Evolutionary conservation across 148 eudicot species (phyloP), one percentile per base, ranked within the genome.

Genomic region (Persicaria maculosa): DNA sequence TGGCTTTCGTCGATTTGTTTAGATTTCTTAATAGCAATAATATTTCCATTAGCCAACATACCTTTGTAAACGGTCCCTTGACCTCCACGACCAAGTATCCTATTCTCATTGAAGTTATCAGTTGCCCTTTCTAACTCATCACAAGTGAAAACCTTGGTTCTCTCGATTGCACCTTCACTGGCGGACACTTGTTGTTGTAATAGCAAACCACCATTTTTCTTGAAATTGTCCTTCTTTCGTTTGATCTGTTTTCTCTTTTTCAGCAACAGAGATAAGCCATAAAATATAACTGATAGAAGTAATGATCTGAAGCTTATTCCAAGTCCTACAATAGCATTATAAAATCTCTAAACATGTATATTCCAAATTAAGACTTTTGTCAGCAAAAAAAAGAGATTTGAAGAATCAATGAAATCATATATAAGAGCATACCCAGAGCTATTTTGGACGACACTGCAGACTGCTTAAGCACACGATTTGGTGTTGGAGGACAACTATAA

Each of bases 41-140:
- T 47, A 70, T 25, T 45, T 44, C 53, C 53, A 6, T 70, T 47
- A 46, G 52, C 14, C 72, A 70, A n/a, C 50, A 70, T 70, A 3
- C 72, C 72, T 47, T 70, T 70, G 53, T 70, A 70, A 16, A 70
- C 53, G 9, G 31, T 44, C 44, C 71, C 71, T 36, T 67, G 47
- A 44, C 71, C 71, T 44, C 46, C 71, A 5, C 19, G 44, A 3
- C 71, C 71, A 67, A 67, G 44, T 11, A 67, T 67, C 45, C 46
- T 36, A 6, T 67, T 44, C 19, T 67, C 71, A 11, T 44, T 67
- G 47, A 31, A 67, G 47, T 67, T 67, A 67, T 67, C 20, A 12
- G 71, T 67, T 12, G 71, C 46, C 47, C 16, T 31, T 67, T 67
- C 47, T 44, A 67, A 44, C 71, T 67, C 71, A 44, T 67, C 36